These are phyloP conservation scores for Odontarrhena argentea DNA, from an alignment of 345 rosid genomes.

Conservation along the genomic window DNA sequence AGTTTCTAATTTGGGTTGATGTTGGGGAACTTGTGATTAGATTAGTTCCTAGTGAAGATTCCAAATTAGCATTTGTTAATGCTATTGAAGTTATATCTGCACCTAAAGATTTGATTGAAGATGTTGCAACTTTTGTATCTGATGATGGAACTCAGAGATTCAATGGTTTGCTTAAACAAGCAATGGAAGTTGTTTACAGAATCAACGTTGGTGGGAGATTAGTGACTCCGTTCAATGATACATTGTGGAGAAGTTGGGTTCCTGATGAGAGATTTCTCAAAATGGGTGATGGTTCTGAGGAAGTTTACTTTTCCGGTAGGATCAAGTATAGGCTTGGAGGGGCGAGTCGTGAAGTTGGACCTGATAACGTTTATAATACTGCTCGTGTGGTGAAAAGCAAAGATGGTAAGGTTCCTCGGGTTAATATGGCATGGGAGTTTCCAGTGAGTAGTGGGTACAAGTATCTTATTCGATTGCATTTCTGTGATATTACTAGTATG, in stretches of 20 bases:
- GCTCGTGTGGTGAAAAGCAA: slow-evolving; percentile 63
- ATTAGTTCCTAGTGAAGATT: slow-evolving; percentile 51
- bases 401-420: slow-evolving; percentile 49
- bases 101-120: slow-evolving; percentile 71
- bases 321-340: slow-evolving; percentile 67
- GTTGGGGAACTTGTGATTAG: slow-evolving; percentile 51
- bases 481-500: slow-evolving; percentile 82
- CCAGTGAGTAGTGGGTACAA: slow-evolving; percentile 54
- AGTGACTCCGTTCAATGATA: slow-evolving; percentile 81
- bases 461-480: slow-evolving; percentile 77
- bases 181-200: slow-evolving; percentile 60
- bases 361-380: slow-evolving; percentile 69
- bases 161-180: slow-evolving; percentile 53
- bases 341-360: slow-evolving; percentile 74
- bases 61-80: slow-evolving; percentile 65
- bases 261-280: slow-evolving; percentile 62
- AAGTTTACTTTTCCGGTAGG: slow-evolving; percentile 55
- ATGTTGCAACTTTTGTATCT: slow-evolving; percentile 49
- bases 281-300: slow-evolving; percentile 46
- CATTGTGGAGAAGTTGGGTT: slow-evolving; percentile 84
- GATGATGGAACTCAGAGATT: slow-evolving; percentile 46
- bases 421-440: slow-evolving; percentile 75
- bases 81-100: slow-evolving; percentile 84
- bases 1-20: slow-evolving; percentile 60
- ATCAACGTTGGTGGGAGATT: slow-evolving; percentile 74